Base-by-base conservation (phyloP, 768 basidiomycete species). In the Mycena leptocephala region DNA sequence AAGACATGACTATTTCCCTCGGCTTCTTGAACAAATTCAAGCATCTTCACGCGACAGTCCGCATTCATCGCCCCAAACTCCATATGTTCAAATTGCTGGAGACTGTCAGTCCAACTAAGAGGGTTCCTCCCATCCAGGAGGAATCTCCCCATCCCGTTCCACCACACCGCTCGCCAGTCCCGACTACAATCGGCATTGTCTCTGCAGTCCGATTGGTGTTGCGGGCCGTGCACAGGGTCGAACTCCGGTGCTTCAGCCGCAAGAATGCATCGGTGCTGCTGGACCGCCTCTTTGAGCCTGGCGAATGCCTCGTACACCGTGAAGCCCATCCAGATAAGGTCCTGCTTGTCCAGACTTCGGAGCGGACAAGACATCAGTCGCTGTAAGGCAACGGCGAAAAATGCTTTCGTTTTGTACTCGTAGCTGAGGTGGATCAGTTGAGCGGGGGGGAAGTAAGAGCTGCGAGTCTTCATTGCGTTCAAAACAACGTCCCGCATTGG, bases 151-250 rank as follows among this genome's bases (percentile, higher is more conserved):
- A 82, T 82, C 0, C 78, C 76, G 53, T 78, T 80, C 79, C 79
- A 81, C 80, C 82, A 82, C 0, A 73, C 22, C 0, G 39, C n/a
- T 6, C 72, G 70, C 82, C 81, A 82, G 46, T 82, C 81, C 5
- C 56, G 41, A 7, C n/a, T 26, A 26, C 80, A 81, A 4, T 8
- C 20, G 2, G 18, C 20, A 2, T 68, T 5, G 48, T 74, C 16
- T 2, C n/a, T 16, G 39, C 76, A 66, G 4, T 51, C 24, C 1
- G 48, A 16, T 3, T 10, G 3, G 30, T 33, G 26, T 8, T 9
- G 41, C 22, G 63, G 43, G 13, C 18, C 24, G 26, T 22, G 10
- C 1, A 28, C 14, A 22, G 33, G 37, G n/a, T 63, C 61, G 14
- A 51, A 51, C 48, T 51, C 48, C 8, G 48, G 48, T 7, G 48